These are phyloP conservation scores for Jacaranda copaia DNA, from an alignment of 257 asterid genomes.

Conservation along the genomic window DNA sequence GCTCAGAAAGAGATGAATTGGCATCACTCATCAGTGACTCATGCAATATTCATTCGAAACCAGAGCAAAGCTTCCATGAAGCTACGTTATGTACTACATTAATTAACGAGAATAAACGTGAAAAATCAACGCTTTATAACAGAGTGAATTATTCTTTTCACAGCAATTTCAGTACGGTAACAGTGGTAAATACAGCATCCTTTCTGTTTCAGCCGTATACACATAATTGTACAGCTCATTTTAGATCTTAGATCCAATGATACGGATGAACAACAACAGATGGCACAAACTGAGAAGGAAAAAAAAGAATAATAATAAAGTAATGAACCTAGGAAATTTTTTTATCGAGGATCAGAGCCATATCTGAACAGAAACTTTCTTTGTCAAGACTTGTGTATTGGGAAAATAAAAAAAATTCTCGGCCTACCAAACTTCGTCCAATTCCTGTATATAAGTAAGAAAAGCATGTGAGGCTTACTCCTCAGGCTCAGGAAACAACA, in stretches of 20 bases:
- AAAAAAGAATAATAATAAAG: neutral
- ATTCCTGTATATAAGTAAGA: neutral
- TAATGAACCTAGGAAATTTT: slow-evolving; percentile 38
- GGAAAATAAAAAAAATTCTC: neutral
- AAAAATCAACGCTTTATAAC: too few species aligned
- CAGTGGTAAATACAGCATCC: slow-evolving; percentile 7
- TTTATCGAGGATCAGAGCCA: slow-evolving; percentile 35
- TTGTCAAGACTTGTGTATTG: neutral
- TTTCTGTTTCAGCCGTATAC: slow-evolving; percentile 19
- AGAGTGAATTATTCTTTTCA: neutral
- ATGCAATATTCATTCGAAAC: too few species aligned
- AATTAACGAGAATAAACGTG: too few species aligned
- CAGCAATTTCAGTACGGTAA: neutral
- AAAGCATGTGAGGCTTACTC: neutral
- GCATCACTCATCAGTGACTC: too few species aligned
- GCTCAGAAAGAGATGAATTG: too few species aligned
- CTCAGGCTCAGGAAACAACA: neutral
- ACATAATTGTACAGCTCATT: slow-evolving; percentile 20
- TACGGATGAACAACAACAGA: slow-evolving; percentile 17
- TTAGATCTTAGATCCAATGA: neutral
- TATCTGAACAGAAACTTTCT: slow-evolving; percentile 32
- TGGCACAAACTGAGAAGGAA: neutral
- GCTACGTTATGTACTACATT: too few species aligned
- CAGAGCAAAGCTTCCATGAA: too few species aligned
- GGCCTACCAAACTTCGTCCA: neutral